phyloP scores from a whole-genome alignment of 2,329 filamentous ascomycete genomes.

The Huntiella bhutanensis region DNA sequence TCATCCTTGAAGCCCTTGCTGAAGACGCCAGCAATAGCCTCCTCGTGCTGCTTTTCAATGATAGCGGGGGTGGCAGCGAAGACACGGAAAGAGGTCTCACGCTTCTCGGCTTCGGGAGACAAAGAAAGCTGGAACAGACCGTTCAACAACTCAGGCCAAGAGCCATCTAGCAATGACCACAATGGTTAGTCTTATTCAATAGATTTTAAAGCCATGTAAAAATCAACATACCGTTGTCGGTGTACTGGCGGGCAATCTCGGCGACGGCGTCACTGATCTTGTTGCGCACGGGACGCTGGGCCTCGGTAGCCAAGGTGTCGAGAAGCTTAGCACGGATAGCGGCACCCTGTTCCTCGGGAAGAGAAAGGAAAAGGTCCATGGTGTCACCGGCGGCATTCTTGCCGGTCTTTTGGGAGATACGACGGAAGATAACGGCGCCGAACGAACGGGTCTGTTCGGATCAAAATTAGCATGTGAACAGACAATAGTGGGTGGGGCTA shows the following conservation, averaged over 20 bases:
- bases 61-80: constrained; percentile 89
- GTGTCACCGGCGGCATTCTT: constrained; percentile 55
- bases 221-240: constrained; percentile 56
- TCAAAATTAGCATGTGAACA: not conserved
- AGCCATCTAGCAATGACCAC: constrained; percentile 39
- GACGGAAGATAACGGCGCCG: constrained; percentile 80
- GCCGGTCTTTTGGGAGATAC: constrained; percentile 74
- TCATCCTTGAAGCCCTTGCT: constrained; percentile 82
- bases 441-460: constrained; percentile 61
- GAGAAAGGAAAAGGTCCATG: constrained; percentile 69
- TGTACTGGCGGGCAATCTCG: constrained; percentile 86
- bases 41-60: constrained; percentile 89
- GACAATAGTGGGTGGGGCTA: not conserved
- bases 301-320: constrained; percentile 54
- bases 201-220: not conserved
- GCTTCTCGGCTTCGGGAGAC: constrained; percentile 61
- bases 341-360: constrained; percentile 52
- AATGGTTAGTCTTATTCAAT: not conserved
- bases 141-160: constrained; percentile 77
- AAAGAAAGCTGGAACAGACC: constrained; percentile 82
- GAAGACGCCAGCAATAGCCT: constrained; percentile 75
- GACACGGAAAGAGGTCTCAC: constrained; percentile 85
- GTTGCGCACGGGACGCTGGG: constrained; percentile 58
- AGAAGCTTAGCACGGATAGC: constrained; percentile 73
- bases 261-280: constrained; percentile 97